Evolutionary conservation across 1,284 basidiomycete genomes (phyloP).

Genomic region (Pyrrhoderma lamaoense): DNA sequence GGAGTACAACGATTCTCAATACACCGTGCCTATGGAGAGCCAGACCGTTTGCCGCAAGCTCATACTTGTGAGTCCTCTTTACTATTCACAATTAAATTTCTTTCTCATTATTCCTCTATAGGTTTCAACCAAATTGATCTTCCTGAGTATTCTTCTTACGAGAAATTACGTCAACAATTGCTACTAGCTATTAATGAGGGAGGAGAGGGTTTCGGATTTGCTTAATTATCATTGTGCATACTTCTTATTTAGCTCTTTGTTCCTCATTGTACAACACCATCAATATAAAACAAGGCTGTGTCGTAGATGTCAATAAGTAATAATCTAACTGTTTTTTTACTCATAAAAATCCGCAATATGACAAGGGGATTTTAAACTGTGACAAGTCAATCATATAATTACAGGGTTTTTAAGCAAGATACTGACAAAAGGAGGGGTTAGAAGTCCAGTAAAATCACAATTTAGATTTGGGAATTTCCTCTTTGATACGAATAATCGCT

Average conservation of each 20-base stretch:
- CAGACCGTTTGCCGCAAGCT: slow-evolving; percentile 81
- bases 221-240: slow-evolving; percentile 30
- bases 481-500: slow-evolving; percentile 62
- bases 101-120: slow-evolving; percentile 23
- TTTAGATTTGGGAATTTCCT: slow-evolving; percentile 25
- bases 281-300: background rate
- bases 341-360: background rate
- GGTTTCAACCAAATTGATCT: slow-evolving; percentile 86
- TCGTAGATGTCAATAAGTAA: slow-evolving; percentile 3
- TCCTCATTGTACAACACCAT: slow-evolving; percentile 16
- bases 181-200: slow-evolving; percentile 90
- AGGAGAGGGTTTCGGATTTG: slow-evolving; percentile 86
- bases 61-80: slow-evolving; percentile 69
- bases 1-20: slow-evolving; percentile 96
- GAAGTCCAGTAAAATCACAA: too few relatives aligned
- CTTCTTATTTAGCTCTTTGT: background rate
- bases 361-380: too few relatives aligned
- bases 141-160: slow-evolving; percentile 87
- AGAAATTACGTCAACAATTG: slow-evolving; percentile 85
- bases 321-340: background rate
- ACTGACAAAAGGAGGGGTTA: too few relatives aligned
- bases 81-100: slow-evolving; percentile 9
- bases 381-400: too few relatives aligned
- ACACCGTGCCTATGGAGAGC: slow-evolving; percentile 84
- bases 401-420: too few relatives aligned